Evolutionary conservation across 1,284 basidiomycete species (phyloP), one percentile per base, ranked within the genome.

Genomic region (Cutaneotrichosporon dermatis): DNA sequence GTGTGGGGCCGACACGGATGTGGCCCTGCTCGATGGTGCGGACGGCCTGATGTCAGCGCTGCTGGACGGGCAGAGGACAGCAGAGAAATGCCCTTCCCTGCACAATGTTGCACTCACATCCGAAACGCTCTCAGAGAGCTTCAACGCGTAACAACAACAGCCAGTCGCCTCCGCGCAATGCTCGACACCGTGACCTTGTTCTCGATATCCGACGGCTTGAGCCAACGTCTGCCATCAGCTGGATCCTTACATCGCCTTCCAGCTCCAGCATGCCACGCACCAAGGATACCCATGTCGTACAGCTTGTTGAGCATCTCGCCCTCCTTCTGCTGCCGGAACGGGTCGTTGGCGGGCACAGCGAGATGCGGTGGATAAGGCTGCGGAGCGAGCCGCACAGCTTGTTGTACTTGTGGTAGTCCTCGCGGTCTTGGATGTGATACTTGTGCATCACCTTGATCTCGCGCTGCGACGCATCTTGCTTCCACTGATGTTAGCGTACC

Each of bases 341-440:
- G 89, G 78, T 99, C 95, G 64, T 91, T 85, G 0, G 92, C 83
- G 0, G 95, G 91, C 6, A 84, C 40, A 92, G 82, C 42, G 93
- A 89, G 59, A 98, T 77, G 25, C 91, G 86, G 77, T 97, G 92
- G 1, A 92, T 89, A 71, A 90, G 86, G 12, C 88, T 86, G 45
- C 92, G 86, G 45, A 98, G 81, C 8, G 88, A 85, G 46, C 96
- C 96, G 66, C 90, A 93, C 16, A 99, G 83, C 76, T 90, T 92
- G 82, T 99, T 99, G 83, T 99, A 98, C 86, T 93, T 93, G 83
- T 92, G 89, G 77, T 99, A 98, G 79, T 99, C 94, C 64, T 98
- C 93, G 69, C 92, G 80, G 79, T 92, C 83, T 74, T 95, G 92
- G 64, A 97, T 85, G 79, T 99, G 95, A 77, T 98, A 99, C 62